Evolutionary conservation across 305 asterid species (phyloP), one percentile per base, ranked within the genome.

Genomic region (Fraxinus paxiana): DNA sequence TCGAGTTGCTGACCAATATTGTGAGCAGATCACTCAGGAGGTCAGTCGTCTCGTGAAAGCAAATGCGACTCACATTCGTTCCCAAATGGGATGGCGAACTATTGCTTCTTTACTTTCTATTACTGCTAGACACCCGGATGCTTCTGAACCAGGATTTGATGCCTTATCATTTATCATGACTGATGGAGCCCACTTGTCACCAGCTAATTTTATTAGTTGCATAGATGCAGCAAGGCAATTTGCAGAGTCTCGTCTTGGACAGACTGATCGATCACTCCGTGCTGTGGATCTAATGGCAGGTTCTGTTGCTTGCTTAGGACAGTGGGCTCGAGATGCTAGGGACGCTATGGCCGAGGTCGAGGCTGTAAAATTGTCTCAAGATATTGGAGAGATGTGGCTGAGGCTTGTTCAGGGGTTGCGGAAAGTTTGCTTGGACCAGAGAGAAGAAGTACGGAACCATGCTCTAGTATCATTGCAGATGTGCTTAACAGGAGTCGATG

Each of bases 11-110:
- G 98, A 95, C 83, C 97, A 94, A 65, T 95, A 92, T 86, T 93
- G 98, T 80, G 98, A 93, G 87, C 98, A 95, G 87, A 93, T 95
- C 82, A 93, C 98, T 43, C 98, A 92, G 90, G 98, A 95, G 90
- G 97, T 95, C 46, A 90, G 86, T 77, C 95, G 97, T 46, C 84
- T 95, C 83, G 98, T 95, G 76, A 92, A 90, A 88, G 98, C 98
- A 67, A 95, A 95, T 78, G 94, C 96, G 12, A 79, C 93, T 28
- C 98, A 90, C 75, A 92, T 95, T 51, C 93, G 92, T 33, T 88
- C 97, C 46, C 91, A 91, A 34, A 82, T 90, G 91, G 98, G 98
- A 63, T 95, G 98, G 98, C 90, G 97, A 82, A 95, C 95, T 35
- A 89, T 95, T 75, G 86, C 95, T 54, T 92, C 95, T 59, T 81